Conservation (phyloP, 2,329 filamentous ascomycete genomes). For the Beauveria asiatica region DNA sequence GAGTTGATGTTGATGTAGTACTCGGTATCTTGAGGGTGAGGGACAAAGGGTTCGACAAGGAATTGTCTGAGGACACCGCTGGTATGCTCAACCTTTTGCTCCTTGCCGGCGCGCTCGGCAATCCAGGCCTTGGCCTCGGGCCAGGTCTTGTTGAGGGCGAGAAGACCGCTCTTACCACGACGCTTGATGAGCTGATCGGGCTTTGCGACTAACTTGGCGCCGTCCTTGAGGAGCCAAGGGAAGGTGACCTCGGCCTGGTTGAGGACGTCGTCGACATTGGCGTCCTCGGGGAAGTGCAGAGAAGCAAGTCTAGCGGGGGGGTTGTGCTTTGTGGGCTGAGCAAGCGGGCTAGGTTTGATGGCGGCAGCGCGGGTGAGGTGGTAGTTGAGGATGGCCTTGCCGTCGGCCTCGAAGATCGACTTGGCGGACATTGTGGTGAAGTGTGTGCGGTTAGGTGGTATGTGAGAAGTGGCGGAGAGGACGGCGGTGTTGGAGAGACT, state of each 20-base stretch:
- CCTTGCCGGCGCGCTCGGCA: constrained; percentile 82
- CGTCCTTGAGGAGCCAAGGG: constrained; percentile 82
- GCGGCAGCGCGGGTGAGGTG: constrained; percentile 95
- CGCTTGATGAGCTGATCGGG: constrained; percentile 99
- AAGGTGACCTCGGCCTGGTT: constrained; percentile 94
- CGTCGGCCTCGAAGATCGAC: constrained; percentile 96
- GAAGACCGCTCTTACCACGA: constrained; percentile 94
- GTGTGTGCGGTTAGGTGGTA: constrained; percentile 18
- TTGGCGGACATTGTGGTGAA: constrained; percentile 53
- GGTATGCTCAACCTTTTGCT: constrained; percentile 86
- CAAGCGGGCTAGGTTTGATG: constrained; percentile 96
- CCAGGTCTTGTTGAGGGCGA: constrained; percentile 97
- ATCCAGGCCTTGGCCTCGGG: constrained; percentile 90
- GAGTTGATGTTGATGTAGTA: constrained; percentile 99
- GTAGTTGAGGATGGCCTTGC: constrained; percentile 99
- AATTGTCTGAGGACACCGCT: constrained; percentile 87
- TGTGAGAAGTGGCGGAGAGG: constrained; percentile 14
- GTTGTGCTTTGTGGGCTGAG: constrained; percentile 79
- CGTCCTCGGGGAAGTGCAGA: constrained; percentile 86
- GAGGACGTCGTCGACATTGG: constrained; percentile 72
- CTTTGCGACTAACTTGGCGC: constrained; percentile 94
- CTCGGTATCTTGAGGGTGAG: constrained; percentile 89
- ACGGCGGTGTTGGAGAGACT: background rate
- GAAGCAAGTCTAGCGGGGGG: constrained; percentile 82
- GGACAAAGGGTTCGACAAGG: constrained; percentile 96